Conservation (phyloP, 345 rosid genomes). For the Carallia brachiata region DNA sequence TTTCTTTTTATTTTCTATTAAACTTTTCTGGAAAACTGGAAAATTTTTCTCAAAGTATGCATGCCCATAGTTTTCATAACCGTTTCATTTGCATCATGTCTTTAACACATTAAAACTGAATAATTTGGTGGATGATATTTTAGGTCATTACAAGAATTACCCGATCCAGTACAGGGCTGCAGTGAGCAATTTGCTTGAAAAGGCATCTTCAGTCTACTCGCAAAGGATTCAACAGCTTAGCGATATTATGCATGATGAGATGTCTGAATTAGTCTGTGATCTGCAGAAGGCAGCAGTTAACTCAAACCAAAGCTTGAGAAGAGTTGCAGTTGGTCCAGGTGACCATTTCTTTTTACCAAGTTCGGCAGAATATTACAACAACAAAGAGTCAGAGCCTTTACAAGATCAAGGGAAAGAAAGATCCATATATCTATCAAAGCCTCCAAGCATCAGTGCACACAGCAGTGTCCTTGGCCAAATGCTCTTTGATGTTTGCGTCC, state of each 20-base stretch:
- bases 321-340: slow-evolving; percentile 72
- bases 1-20: too few relatives aligned
- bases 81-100: neutral
- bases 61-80: too few relatives aligned
- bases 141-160: slow-evolving; percentile 46
- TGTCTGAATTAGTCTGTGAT: slow-evolving; percentile 72
- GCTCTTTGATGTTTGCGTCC: slow-evolving; percentile 83
- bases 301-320: slow-evolving; percentile 84
- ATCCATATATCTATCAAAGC: slow-evolving; percentile 39
- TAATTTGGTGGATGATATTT: slow-evolving; percentile 14
- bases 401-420: slow-evolving; percentile 54
- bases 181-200: neutral
- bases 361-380: slow-evolving; percentile 46
- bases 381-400: slow-evolving; percentile 37
- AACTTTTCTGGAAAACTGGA: too few relatives aligned
- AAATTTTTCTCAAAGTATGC: too few relatives aligned
- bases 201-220: slow-evolving; percentile 28
- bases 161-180: slow-evolving; percentile 3
- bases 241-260: slow-evolving; percentile 61
- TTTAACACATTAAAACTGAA: neutral
- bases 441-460: slow-evolving; percentile 70
- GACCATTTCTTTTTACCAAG: slow-evolving; percentile 87
- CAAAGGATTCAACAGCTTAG: slow-evolving; percentile 55
- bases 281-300: slow-evolving; percentile 86
- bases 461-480: slow-evolving; percentile 81